Evolutionary conservation across 208 protist species (phyloP).

Genomic region (Trypanosoma melophagium): DNA sequence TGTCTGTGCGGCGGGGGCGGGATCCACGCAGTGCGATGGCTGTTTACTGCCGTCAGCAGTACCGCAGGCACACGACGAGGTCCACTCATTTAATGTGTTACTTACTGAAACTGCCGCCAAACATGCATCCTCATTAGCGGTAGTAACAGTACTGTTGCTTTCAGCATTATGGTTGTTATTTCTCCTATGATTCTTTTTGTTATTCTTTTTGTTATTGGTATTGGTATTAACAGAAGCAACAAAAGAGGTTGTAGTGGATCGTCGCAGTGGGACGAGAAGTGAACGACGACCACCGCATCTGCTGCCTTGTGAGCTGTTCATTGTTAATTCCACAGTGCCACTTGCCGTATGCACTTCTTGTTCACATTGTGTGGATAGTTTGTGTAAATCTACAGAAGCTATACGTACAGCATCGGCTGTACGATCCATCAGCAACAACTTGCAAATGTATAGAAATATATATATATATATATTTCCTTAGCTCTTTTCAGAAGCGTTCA

Average conservation of each 20-base stretch:
- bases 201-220: not conserved
- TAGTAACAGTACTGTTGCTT: not conserved
- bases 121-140: not conserved
- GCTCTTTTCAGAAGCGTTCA: too few relatives aligned
- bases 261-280: not conserved
- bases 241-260: not conserved
- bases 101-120: not conserved
- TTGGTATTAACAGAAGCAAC: too few relatives aligned
- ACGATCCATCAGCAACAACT: too few relatives aligned
- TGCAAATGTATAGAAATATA: too few relatives aligned
- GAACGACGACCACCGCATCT: not conserved
- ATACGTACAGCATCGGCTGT: too few relatives aligned
- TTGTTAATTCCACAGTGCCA: too few relatives aligned
- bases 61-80: not conserved
- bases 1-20: not conserved
- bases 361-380: too few relatives aligned
- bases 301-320: not conserved
- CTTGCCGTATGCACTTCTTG: too few relatives aligned
- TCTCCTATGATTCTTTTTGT: not conserved
- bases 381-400: too few relatives aligned
- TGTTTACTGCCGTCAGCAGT: not conserved
- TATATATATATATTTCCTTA: too few relatives aligned
- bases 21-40: not conserved
- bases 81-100: conserved; percentile 2
- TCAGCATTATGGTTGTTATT: too few relatives aligned